Conservation (phyloP, 2,329 filamentous ascomycete genomes). For the Neospermospora avenae region DNA sequence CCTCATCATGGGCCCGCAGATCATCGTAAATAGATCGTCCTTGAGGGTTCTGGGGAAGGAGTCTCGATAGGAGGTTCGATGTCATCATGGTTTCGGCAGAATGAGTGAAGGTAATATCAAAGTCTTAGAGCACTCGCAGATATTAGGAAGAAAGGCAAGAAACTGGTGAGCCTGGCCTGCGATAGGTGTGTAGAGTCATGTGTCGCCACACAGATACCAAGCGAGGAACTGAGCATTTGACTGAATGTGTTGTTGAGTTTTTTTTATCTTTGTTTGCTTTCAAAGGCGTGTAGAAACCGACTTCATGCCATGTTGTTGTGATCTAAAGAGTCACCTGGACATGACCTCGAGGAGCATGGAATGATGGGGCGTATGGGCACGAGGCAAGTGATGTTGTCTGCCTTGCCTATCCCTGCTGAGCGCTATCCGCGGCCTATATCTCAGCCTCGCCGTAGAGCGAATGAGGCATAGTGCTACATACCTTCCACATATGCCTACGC, state of each 20-base stretch:
- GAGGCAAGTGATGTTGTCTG: slow-evolving; percentile 15
- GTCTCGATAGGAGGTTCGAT: slow-evolving; percentile 35
- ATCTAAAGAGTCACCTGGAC: slow-evolving; percentile 21
- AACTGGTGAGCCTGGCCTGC: neutral
- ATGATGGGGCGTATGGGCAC: slow-evolving; percentile 12
- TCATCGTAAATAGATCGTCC: slow-evolving; percentile 38
- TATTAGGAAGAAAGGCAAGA: neutral
- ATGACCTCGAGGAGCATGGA: slow-evolving; percentile 1
- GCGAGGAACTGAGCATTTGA: slow-evolving; percentile 23
- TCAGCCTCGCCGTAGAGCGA: slow-evolving; percentile 21
- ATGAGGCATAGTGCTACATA: slow-evolving; percentile 6
- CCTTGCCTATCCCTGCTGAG: neutral
- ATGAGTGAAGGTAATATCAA: neutral
- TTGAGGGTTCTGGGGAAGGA: slow-evolving; percentile 32
- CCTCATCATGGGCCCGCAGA: slow-evolving; percentile 34
- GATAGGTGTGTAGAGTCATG: slow-evolving; percentile 19
- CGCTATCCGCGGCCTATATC: slow-evolving; percentile 3
- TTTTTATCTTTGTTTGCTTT: neutral
- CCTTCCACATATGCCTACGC: neutral
- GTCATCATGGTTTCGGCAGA: slow-evolving; percentile 30
- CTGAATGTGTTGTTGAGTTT: neutral
- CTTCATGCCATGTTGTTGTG: slow-evolving; percentile 24
- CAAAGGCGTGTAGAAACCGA: neutral
- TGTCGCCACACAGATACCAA: slow-evolving; percentile 14
- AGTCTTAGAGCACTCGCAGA: neutral